These are phyloP conservation scores for Exophiala alcalophila DNA, from an alignment of 2,329 filamentous ascomycete species.

Conservation along the genomic window DNA sequence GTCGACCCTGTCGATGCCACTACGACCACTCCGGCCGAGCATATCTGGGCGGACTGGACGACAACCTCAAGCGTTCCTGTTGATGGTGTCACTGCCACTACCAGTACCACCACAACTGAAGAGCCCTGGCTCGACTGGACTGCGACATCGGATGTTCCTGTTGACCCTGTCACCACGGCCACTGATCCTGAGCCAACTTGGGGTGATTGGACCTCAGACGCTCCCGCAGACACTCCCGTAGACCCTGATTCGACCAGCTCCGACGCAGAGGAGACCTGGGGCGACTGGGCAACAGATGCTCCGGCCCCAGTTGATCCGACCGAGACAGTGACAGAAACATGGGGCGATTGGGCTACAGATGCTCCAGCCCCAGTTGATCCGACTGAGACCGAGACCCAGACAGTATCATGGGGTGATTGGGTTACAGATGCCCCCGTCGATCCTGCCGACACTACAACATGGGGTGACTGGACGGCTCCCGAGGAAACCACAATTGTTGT, in stretches of 20 bases:
- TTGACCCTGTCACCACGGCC: too few species aligned
- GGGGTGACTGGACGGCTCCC: slow-evolving; percentile 29
- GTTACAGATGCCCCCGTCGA: slow-evolving; percentile 6
- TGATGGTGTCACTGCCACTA: too few species aligned
- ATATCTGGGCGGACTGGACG: slow-evolving; percentile 59
- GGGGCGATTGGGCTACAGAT: slow-evolving; percentile 57
- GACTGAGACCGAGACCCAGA: slow-evolving; percentile 34
- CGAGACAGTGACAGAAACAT: slow-evolving; percentile 37
- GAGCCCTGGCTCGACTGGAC: too few species aligned
- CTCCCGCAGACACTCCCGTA: slow-evolving; percentile 49
- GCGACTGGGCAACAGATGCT: slow-evolving; percentile 18
- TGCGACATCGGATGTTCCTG: too few species aligned
- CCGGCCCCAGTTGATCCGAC: slow-evolving; percentile 8
- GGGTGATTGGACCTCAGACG: too few species aligned
- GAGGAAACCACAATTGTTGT: slow-evolving; percentile 59
- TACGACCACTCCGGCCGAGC: slow-evolving; percentile 50
- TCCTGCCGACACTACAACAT: slow-evolving; percentile 13
- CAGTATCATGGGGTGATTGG: slow-evolving; percentile 14
- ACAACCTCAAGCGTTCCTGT: too few species aligned
- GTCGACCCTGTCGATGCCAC: slow-evolving; percentile 42
- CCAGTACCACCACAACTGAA: too few species aligned
- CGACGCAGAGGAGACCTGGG: slow-evolving; percentile 15
- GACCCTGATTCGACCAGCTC: slow-evolving; percentile 42
- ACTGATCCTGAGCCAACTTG: too few species aligned
- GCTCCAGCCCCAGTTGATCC: slow-evolving; percentile 63